phyloP scores from a whole-genome alignment of 495 filamentous ascomycete genomes.

The Annulohypoxylon nitens region DNA sequence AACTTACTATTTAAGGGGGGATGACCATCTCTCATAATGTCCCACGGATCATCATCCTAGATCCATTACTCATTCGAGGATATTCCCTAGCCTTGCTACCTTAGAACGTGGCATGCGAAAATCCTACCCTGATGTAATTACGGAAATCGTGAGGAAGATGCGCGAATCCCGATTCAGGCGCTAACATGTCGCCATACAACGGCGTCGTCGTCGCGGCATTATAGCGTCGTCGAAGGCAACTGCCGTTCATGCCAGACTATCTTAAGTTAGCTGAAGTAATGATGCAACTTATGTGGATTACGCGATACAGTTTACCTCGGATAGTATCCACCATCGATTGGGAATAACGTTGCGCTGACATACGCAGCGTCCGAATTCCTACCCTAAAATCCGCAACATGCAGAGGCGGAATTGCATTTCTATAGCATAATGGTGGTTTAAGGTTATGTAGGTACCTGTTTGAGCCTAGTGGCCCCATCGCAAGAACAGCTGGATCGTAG shows the following conservation, averaged over 20 bases:
- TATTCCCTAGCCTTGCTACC: neutral
- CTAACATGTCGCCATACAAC: neutral
- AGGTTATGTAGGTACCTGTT: neutral
- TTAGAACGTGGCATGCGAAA: constrained; percentile 9
- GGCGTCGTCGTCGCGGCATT: neutral
- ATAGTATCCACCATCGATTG: neutral
- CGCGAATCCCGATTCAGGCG: constrained; percentile 13
- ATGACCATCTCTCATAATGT: neutral
- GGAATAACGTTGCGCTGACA: neutral
- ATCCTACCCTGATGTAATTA: constrained; percentile 16
- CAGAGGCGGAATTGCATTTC: neutral
- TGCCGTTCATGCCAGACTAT: constrained; percentile 8
- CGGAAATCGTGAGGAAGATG: neutral
- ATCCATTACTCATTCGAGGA: neutral
- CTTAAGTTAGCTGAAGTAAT: neutral
- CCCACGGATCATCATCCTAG: neutral
- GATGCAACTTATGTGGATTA: constrained; percentile 13
- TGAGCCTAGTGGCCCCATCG: neutral
- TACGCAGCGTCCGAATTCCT: constrained; percentile 16
- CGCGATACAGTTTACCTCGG: neutral
- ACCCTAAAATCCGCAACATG: constrained; percentile 1
- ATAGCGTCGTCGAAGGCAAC: neutral
- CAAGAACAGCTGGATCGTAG: neutral
- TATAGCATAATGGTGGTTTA: neutral
- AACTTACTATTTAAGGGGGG: neutral